Evolutionary conservation across 2,329 filamentous ascomycete genomes (phyloP), one percentile per base, ranked within the genome.

Genomic region (Leptographium lundbergii): DNA sequence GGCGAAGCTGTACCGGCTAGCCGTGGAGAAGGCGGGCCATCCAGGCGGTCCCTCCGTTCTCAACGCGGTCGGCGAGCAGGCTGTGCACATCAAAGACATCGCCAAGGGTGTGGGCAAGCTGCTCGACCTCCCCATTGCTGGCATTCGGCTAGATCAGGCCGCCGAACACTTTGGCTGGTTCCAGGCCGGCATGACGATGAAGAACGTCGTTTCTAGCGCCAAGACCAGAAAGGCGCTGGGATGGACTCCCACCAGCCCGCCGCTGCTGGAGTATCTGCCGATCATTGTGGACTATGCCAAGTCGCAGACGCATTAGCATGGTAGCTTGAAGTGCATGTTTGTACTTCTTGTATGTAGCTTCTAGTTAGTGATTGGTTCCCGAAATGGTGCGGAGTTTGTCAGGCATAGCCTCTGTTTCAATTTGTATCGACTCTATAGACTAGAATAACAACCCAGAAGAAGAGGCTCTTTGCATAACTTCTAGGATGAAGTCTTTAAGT

Each of bases 31-130:
- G 59, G 42, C 13, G 2, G 22, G 39, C 19, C 9, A 14, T 2
- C 19, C 19, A 2, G 17, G 42, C 10, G 19, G 13, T 6, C 72
- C 73, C 0, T 62, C 67, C 3, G 64, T 66, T 3, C 74, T 69
- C 59, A 72, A 77, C 63, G 71, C 67, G 11, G 67, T 70, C 24
- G 71, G 63, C 0, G 67, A 73, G 47, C 67, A 73, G 45, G 69
- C 65, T 14, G 66, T 75, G 0, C 54, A 62, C 0, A 60, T 71
- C 54, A 73, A 70, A 60, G 69, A 72, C 7, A 69, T 75, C 53
- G 68, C 69, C 6, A 62, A 57, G 6, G 64, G 67, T 4, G 66
- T 76, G 24, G 72, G 72, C 19, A 65, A 70, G 57, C 63, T 65
- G 6, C 61, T 74, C n/a, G 63, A 65, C 5, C 27, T 75, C 9